A percentile compares a stretch with the other conserved stretches of the same genome.
Conservation (phyloP, 1,284 basidiomycete species). For the Phellopilus nigrolimitatus region DNA sequence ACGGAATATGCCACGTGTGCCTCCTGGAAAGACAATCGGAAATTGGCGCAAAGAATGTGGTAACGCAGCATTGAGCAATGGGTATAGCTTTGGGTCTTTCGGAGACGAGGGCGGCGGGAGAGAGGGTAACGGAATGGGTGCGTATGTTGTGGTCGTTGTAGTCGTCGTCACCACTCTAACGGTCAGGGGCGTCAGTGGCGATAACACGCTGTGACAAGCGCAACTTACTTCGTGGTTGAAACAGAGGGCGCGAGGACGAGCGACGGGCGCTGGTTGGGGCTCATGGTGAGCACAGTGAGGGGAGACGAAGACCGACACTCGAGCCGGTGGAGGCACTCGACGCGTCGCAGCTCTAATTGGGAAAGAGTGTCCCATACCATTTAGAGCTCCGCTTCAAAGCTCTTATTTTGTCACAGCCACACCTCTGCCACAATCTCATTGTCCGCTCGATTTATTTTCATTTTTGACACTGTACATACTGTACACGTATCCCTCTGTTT, state of each 20-base stretch:
- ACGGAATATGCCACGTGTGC: conserved; percentile 69
- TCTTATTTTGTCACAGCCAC: conserved; percentile 4
- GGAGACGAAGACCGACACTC: background rate
- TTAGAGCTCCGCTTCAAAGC: conserved; percentile 1
- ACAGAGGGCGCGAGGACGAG: conserved; percentile 19
- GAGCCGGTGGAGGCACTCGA: background rate
- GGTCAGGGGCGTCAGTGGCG: conserved; percentile 11
- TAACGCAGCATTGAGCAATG: conserved; percentile 63
- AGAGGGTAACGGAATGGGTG: conserved; percentile 70
- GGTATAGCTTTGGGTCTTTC: conserved; percentile 75
- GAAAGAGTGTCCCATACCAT: background rate
- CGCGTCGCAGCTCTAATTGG: too few species aligned
- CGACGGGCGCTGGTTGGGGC: conserved; percentile 17
- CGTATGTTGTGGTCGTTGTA: conserved; percentile 79
- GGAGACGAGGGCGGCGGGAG: conserved; percentile 63
- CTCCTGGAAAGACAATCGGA: conserved; percentile 72
- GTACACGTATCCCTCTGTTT: background rate
- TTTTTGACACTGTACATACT: background rate
- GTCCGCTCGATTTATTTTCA: background rate
- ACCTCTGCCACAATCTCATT: background rate
- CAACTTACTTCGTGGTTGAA: conserved; percentile 21
- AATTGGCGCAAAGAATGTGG: conserved; percentile 68
- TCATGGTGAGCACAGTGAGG: conserved; percentile 18
- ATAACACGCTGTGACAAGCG: conserved; percentile 7
- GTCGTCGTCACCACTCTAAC: conserved; percentile 79